A percentile compares a stretch with the other conserved stretches of the same genome.
These are phyloP conservation scores for Penicillium expansum DNA, from an alignment of 2,329 filamentous ascomycete species.

Conservation along the genomic window DNA sequence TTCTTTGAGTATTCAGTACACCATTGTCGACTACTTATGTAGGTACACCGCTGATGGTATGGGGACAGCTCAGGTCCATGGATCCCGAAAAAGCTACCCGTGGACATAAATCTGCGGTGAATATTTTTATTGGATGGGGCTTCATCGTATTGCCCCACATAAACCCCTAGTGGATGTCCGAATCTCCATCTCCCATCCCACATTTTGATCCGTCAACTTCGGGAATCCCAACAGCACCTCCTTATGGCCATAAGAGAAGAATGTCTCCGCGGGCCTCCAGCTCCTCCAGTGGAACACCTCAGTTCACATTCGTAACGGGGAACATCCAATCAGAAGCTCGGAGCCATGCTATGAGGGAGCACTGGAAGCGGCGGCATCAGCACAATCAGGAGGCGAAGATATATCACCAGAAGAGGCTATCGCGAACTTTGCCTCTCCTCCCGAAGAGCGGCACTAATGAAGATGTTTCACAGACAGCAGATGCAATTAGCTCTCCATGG, in stretches of 20 bases:
- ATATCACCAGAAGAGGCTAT: not conserved
- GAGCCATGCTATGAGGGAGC: slow-evolving; percentile 40
- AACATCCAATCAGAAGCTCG: slow-evolving; percentile 22
- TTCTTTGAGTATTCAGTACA: too few species aligned
- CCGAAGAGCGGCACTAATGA: not conserved
- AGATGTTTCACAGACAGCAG: not conserved
- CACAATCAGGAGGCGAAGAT: slow-evolving; percentile 13
- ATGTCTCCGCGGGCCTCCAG: not conserved
- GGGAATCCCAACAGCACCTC: not conserved
- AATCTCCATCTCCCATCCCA: not conserved
- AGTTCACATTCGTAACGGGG: slow-evolving; percentile 26
- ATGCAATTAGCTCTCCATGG: not conserved
- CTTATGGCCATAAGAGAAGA: not conserved
- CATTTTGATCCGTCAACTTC: not conserved
- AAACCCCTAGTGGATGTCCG: too few species aligned
- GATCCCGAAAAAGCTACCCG: too few species aligned
- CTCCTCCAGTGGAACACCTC: not conserved
- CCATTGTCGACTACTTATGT: too few species aligned
- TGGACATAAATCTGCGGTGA: too few species aligned
- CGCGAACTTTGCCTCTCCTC: slow-evolving; percentile 3
- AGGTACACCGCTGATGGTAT: too few species aligned
- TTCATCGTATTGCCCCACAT: too few species aligned
- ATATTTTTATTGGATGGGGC: too few species aligned
- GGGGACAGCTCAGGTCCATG: too few species aligned
- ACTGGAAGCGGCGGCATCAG: slow-evolving; percentile 34